Evolutionary conservation across 192 early-diverging fungal species (phyloP).

Genomic region (Backusella luteola): DNA sequence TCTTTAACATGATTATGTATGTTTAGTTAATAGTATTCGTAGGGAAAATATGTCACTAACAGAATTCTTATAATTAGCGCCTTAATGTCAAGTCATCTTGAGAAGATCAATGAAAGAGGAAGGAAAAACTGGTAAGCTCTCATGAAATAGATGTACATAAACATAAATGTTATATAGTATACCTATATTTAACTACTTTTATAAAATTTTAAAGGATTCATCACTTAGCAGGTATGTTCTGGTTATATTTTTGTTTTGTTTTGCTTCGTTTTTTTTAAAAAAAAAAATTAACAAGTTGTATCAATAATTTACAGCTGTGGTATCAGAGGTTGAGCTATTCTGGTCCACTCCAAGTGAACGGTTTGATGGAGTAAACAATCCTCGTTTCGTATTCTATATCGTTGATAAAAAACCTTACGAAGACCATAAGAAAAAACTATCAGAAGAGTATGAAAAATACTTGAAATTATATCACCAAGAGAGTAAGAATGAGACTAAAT

Average conservation of each 20-base stretch:
- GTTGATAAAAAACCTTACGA: background rate
- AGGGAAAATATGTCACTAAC: too few species aligned
- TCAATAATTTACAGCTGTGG: background rate
- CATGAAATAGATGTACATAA: too few species aligned
- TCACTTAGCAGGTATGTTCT: slow-evolving; percentile 16
- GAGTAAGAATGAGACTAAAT: too few species aligned
- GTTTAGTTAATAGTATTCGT: too few species aligned
- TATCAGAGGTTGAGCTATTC: slow-evolving; percentile 9
- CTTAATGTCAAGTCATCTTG: slow-evolving; percentile 3
- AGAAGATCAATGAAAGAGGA: background rate
- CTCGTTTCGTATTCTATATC: slow-evolving; percentile 11
- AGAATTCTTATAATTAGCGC: background rate
- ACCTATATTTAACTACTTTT: background rate
- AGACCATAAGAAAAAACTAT: background rate
- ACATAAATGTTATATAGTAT: too few species aligned
- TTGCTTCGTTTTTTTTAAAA: too few species aligned
- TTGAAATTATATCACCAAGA: background rate
- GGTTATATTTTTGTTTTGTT: too few species aligned
- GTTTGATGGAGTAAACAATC: background rate
- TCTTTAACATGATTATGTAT: too few species aligned
- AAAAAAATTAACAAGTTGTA: too few species aligned
- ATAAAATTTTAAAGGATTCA: background rate
- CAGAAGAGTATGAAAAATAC: background rate
- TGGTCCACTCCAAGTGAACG: background rate
- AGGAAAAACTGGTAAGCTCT: background rate